These are phyloP conservation scores for Pythium diclinum DNA, from an alignment of 352 stramenopile species.

Conservation along the genomic window DNA sequence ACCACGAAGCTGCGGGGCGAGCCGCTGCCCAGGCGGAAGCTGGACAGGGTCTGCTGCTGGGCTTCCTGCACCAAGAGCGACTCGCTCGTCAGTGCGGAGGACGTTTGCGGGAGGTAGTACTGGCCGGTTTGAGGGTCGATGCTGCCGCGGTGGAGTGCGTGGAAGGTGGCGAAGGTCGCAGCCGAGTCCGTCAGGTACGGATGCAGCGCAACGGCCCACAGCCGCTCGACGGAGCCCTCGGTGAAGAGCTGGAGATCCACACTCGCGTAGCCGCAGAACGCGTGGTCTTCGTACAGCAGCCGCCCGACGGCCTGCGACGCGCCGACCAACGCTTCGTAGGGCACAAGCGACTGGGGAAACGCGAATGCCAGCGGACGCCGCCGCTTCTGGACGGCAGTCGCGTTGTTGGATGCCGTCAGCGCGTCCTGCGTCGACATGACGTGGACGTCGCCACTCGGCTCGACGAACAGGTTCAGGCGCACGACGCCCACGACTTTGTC, in stretches of 20 bases:
- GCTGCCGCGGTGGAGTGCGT: slow-evolving; percentile 48
- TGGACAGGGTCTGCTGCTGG: slow-evolving; percentile 17
- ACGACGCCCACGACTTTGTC: slow-evolving; percentile 40
- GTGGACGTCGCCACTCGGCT: slow-evolving; percentile 63
- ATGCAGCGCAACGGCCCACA: slow-evolving; percentile 76
- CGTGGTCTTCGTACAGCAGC: slow-evolving; percentile 33
- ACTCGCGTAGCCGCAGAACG: slow-evolving; percentile 80
- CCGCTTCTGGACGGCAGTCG: slow-evolving; percentile 23
- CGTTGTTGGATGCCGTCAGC: slow-evolving; percentile 27
- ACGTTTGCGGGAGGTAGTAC: slow-evolving; percentile 31
- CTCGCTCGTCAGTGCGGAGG: background rate
- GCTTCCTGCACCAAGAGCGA: slow-evolving; percentile 29
- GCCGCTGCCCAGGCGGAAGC: slow-evolving; percentile 16
- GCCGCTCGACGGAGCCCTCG: slow-evolving; percentile 46
- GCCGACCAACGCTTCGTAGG: slow-evolving; percentile 66
- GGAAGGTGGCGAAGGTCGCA: slow-evolving; percentile 68
- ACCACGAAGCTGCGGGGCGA: slow-evolving; percentile 58
- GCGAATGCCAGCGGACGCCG: slow-evolving; percentile 51
- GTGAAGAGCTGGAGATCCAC: slow-evolving; percentile 76
- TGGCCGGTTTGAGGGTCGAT: slow-evolving; percentile 37
- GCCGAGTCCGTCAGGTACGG: slow-evolving; percentile 79
- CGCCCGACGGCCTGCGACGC: slow-evolving; percentile 51
- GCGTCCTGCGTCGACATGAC: slow-evolving; percentile 71
- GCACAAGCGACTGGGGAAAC: slow-evolving; percentile 79
- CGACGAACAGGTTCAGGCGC: slow-evolving; percentile 77